Percentiles rank a stretch among this genome's conserved stretches.
phyloP scores from a whole-genome alignment of 1,284 basidiomycete genomes.

The Cryptococcus jaspeensis region DNA sequence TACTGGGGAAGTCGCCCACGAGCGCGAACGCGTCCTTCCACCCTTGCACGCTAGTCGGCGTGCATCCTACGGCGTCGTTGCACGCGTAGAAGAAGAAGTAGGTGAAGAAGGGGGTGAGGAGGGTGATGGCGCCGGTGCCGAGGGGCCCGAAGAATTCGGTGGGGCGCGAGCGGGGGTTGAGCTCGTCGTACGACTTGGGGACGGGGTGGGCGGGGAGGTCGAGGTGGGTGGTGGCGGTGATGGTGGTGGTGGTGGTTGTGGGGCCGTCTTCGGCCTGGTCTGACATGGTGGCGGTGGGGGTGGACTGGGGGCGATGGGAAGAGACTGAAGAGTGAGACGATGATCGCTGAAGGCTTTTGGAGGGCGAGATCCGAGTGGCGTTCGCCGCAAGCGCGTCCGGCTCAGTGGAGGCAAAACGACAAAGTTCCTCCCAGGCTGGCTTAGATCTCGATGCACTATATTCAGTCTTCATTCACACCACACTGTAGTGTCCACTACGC shows the following conservation, averaged over 20 bases:
- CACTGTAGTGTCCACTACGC: too few species aligned
- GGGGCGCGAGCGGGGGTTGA: conserved; percentile 56
- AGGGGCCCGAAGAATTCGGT: conserved; percentile 86
- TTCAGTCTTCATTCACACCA: too few species aligned
- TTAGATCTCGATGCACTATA: too few species aligned
- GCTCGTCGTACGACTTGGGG: conserved; percentile 43
- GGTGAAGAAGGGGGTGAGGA: conserved; percentile 69
- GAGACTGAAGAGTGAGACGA: too few species aligned
- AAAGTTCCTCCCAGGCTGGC: too few species aligned
- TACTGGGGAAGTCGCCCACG: conserved; percentile 35
- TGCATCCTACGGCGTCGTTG: conserved; percentile 72
- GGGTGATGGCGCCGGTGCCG: conserved; percentile 70
- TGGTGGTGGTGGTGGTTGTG: conserved; percentile 40
- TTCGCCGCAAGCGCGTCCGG: too few species aligned
- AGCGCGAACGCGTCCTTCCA: conserved; percentile 20
- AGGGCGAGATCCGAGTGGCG: too few species aligned
- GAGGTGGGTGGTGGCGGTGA: conserved; percentile 46
- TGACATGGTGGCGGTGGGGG: background rate
- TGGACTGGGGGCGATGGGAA: too few species aligned
- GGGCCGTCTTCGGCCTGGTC: background rate
- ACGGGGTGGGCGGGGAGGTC: conserved; percentile 43
- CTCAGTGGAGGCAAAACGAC: too few species aligned
- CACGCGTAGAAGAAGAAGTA: conserved; percentile 85
- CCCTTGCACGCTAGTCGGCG: conserved; percentile 38
- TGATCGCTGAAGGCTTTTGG: too few species aligned